Conservation (phyloP, 2,329 filamentous ascomycete genomes). For the Paradendryphiella salina region DNA sequence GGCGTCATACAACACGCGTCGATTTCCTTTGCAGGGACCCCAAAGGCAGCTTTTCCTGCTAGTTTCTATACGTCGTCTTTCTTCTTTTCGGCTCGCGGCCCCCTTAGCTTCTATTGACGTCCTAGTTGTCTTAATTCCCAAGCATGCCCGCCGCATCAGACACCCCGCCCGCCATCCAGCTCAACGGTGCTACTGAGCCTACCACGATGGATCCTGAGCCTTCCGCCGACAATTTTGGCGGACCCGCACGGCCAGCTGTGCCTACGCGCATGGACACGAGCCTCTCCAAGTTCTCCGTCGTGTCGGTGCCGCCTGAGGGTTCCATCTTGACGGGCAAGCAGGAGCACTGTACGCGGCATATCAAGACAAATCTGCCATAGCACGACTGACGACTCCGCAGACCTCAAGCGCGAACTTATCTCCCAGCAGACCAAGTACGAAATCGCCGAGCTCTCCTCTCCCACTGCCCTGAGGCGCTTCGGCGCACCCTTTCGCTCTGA, state of each 20-base stretch:
- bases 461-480: slow-evolving; percentile 91
- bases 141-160: slow-evolving; percentile 29
- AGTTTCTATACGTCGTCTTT: slow-evolving; percentile 4
- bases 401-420: slow-evolving; percentile 94
- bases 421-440: slow-evolving; percentile 87
- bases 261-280: slow-evolving; percentile 36
- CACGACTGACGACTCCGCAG: slow-evolving; percentile 52
- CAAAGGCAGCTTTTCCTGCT: slow-evolving; percentile 3
- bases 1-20: slow-evolving; percentile 41
- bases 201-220: slow-evolving; percentile 36
- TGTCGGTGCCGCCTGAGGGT: slow-evolving; percentile 57
- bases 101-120: slow-evolving; percentile 11
- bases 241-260: slow-evolving; percentile 25
- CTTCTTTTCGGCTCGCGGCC: slow-evolving; percentile 6
- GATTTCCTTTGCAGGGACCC: slow-evolving; percentile 9
- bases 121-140: slow-evolving; percentile 14
- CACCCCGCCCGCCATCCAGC: slow-evolving; percentile 36
- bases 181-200: slow-evolving; percentile 40
- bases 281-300: slow-evolving; percentile 47
- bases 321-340: slow-evolving; percentile 87
- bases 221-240: slow-evolving; percentile 23
- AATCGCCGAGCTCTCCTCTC: slow-evolving; percentile 89
- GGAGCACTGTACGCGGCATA: slow-evolving; percentile 76
- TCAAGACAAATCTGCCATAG: not conserved
- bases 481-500: slow-evolving; percentile 94